Conservation (phyloP, 1,139 yeast species). For the Sugiyamaella novakii region DNA sequence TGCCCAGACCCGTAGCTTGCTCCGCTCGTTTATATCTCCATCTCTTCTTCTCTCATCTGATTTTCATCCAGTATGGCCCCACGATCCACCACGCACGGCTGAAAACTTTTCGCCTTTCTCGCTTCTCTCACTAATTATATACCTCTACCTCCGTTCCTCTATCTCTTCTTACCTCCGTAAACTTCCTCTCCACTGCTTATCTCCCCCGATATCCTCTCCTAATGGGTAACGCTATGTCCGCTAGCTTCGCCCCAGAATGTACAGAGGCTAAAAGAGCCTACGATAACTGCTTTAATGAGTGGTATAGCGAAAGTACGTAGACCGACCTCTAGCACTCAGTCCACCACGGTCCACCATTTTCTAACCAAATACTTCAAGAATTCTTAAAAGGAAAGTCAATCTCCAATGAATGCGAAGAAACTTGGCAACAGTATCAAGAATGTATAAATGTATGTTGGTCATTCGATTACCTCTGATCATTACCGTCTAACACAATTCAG, state of each 20-base stretch:
- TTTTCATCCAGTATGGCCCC: too few relatives aligned
- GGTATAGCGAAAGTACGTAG: constrained; percentile 83
- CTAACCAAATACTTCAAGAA: too few relatives aligned
- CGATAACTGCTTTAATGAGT: constrained; percentile 88
- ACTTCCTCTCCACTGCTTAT: neutral
- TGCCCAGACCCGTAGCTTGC: too few relatives aligned
- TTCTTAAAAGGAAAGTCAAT: constrained; percentile 67
- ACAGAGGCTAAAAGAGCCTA: constrained; percentile 80
- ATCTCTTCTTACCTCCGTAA: neutral
- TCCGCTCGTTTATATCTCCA: too few relatives aligned
- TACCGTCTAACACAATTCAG: too few relatives aligned
- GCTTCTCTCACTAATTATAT: too few relatives aligned
- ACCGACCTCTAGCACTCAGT: too few relatives aligned
- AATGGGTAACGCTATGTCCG: constrained; percentile 64
- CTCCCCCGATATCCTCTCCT: too few relatives aligned
- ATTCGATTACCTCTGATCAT: too few relatives aligned
- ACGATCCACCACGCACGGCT: constrained; percentile 8
- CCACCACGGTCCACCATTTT: too few relatives aligned
- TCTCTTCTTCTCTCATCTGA: neutral
- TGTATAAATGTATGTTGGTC: constrained; percentile 66
- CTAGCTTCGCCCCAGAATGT: constrained; percentile 96
- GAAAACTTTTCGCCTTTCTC: constrained; percentile 7
- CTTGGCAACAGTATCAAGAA: constrained; percentile 83
- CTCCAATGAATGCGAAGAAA: constrained; percentile 85
- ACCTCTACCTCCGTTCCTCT: too few relatives aligned